phyloP scores from a whole-genome alignment of 2,329 filamentous ascomycete species.

The Xylaria sp. region DNA sequence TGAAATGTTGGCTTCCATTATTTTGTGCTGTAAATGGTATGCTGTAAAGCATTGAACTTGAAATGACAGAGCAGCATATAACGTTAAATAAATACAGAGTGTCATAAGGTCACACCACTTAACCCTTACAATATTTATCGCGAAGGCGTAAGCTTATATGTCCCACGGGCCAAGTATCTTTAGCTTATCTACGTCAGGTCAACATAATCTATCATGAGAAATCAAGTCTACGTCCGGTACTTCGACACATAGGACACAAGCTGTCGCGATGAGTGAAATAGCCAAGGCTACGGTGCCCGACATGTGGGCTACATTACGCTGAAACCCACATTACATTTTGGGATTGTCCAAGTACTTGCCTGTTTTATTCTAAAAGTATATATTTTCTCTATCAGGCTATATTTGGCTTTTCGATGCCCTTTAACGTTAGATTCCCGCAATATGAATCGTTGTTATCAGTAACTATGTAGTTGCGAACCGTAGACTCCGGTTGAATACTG shows the following conservation, averaged over 20 bases:
- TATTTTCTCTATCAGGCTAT: neutral
- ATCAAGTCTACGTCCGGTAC: neutral
- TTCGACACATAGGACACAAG: neutral
- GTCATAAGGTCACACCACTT: too few relatives aligned
- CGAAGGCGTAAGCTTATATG: constrained; percentile 10
- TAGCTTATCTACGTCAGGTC: neutral
- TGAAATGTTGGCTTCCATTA: neutral
- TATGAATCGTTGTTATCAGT: neutral
- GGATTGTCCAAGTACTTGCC: neutral
- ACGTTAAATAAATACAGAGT: constrained; percentile 8
- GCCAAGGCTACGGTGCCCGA: constrained; percentile 21
- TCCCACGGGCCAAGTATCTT: neutral
- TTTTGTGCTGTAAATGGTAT: constrained; percentile 8
- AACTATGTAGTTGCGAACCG: neutral
- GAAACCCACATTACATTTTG: neutral
- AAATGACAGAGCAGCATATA: neutral
- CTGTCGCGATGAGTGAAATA: neutral
- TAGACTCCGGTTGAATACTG: neutral
- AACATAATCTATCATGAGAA: neutral
- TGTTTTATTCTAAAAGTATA: neutral
- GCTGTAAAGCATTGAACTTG: neutral
- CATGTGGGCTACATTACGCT: neutral
- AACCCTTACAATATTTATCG: neutral
- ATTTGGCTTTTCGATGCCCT: neutral
- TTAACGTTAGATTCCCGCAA: neutral